Evolutionary conservation across 2,329 filamentous ascomycete genomes (phyloP).

Genomic region (Talaromyces sp.): DNA sequence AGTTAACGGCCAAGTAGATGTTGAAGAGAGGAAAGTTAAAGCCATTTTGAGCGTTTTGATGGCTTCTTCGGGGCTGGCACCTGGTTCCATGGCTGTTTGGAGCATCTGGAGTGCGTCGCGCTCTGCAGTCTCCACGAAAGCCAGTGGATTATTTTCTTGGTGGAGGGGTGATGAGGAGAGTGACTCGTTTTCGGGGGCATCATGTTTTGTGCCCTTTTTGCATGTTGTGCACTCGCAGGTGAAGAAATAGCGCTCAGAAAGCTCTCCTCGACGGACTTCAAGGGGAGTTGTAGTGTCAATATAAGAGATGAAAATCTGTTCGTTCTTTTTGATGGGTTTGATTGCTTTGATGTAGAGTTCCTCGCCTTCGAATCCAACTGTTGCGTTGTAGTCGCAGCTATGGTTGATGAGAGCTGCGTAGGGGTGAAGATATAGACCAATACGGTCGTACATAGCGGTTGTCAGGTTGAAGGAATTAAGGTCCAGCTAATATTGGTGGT

Average conservation of each 20-base stretch:
- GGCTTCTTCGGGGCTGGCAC: slow-evolving; percentile 30
- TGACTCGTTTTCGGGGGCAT: slow-evolving; percentile 24
- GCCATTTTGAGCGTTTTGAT: slow-evolving; percentile 40
- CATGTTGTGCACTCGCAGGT: slow-evolving; percentile 60
- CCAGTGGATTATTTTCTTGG: background rate
- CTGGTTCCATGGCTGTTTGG: slow-evolving; percentile 18
- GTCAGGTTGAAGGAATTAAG: slow-evolving; percentile 63
- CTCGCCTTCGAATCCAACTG: slow-evolving; percentile 59
- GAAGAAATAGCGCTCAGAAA: slow-evolving; percentile 62
- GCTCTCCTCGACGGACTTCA: slow-evolving; percentile 54
- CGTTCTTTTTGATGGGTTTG: slow-evolving; percentile 54
- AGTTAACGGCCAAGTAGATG: slow-evolving; percentile 50
- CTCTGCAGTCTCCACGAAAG: slow-evolving; percentile 21
- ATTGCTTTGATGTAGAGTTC: slow-evolving; percentile 56
- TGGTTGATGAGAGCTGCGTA: slow-evolving; percentile 61
- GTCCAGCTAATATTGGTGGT: slow-evolving; percentile 47
- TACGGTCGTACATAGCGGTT: slow-evolving; percentile 57
- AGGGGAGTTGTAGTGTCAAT: slow-evolving; percentile 59
- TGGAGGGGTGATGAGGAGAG: background rate
- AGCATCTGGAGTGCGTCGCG: slow-evolving; percentile 29
- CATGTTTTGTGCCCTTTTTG: slow-evolving; percentile 19
- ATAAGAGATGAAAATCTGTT: slow-evolving; percentile 66
- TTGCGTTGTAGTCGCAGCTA: slow-evolving; percentile 63
- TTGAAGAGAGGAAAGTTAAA: slow-evolving; percentile 45
- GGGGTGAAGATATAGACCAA: slow-evolving; percentile 63